Evolutionary conservation across 2,329 filamentous ascomycete species (phyloP), one percentile per base, ranked within the genome.

Genomic region (Ophiobolus disseminans): DNA sequence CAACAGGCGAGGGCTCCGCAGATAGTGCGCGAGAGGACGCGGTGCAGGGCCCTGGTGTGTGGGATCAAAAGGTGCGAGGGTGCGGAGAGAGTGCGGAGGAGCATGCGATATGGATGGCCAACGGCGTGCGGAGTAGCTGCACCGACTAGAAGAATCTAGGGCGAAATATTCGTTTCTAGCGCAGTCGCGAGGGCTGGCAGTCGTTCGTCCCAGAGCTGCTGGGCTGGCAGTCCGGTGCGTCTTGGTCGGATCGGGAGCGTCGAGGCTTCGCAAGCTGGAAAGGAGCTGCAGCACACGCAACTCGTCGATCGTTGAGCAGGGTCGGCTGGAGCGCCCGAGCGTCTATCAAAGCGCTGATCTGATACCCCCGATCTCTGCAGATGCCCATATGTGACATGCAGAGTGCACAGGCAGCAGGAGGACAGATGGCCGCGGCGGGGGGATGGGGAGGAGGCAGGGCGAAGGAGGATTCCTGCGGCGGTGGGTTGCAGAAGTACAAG

Each of bases 71-170:
- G 38, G 31, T 16, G 45, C 38, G 47, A 35, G 23, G 2, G 23
- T 20, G 54, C 45, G 54, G 51, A 48, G 51, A 30, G 40, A 34
- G 32, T 31, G 55, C 40, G 52, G 52, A 55, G 44, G 43, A 47
- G 48, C 48, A 53, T 55, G 55, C 55, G 48, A 44, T 45, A 30
- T 51, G 50, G 42, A 35, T 50, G 53, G 53, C 30, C 55, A 39
- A 49, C 43, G 39, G 40, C 40, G 23, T 43, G 47, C 48, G 45
- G 42, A 39, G 47, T 30, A 35, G 38, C 36, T 35, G 14, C 10
- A 14, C 23, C 39, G 48, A 22, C 32, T 35, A 48, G 44, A 14
- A 34, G 21, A 19, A 20, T 19, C n/a, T 23, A 14, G n/a, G 40
- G 22, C 25, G 5, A n/a, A 32, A 10, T 22, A 34, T 22, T 19